Conservation (phyloP, 1,284 basidiomycete species). For the Heliocybe sulcata region DNA sequence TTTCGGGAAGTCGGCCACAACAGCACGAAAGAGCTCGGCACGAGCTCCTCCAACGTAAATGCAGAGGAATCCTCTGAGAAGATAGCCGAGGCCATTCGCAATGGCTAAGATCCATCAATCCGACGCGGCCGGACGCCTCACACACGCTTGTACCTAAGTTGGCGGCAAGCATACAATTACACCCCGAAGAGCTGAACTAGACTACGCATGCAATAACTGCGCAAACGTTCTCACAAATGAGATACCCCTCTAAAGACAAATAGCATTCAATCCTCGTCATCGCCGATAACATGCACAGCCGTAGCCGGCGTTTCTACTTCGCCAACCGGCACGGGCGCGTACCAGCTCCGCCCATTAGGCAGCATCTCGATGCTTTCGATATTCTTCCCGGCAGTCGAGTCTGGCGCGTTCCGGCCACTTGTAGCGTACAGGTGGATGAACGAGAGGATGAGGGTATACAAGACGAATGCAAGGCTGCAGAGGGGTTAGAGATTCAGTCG, state of each 20-base stretch:
- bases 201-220: too few species aligned
- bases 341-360: conserved; percentile 19
- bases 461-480: conserved; percentile 59
- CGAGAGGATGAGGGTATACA: conserved; percentile 65
- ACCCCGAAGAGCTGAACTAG: too few species aligned
- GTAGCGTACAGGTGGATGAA: conserved; percentile 52
- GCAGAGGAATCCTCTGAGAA: too few species aligned
- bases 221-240: background rate
- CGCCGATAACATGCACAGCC: conserved; percentile 25
- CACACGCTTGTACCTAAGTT: too few species aligned
- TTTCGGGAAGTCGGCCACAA: too few species aligned
- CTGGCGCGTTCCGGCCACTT: conserved; percentile 50
- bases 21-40: too few species aligned
- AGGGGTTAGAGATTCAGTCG: background rate
- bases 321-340: conserved; percentile 17
- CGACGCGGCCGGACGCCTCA: too few species aligned
- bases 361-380: conserved; percentile 23
- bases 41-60: too few species aligned
- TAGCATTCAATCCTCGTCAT: conserved; percentile 17
- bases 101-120: too few species aligned
- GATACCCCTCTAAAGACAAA: background rate
- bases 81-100: too few species aligned
- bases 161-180: too few species aligned
- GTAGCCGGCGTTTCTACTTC: conserved; percentile 15
- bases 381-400: conserved; percentile 8